Conservation (phyloP, 2,329 filamentous ascomycete genomes). For the Juglanconis oblonga region DNA sequence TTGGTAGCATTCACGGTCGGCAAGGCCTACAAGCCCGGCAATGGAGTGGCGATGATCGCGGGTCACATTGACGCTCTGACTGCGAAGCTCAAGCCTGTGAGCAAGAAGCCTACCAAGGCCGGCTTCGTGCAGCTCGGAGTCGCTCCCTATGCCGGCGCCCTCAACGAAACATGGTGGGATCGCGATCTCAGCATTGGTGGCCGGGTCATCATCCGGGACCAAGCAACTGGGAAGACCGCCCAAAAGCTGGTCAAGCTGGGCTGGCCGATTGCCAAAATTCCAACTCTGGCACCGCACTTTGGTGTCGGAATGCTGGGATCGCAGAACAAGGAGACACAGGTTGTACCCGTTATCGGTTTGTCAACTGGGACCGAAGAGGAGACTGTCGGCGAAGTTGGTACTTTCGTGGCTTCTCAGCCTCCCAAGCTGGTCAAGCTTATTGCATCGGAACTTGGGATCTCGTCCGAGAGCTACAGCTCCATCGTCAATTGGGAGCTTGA, state of each 20-base stretch:
- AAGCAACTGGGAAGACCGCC: slow-evolving; percentile 69
- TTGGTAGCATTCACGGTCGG: slow-evolving; percentile 85
- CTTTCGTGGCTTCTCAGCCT: slow-evolving; percentile 82
- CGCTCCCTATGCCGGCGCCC: slow-evolving; percentile 83
- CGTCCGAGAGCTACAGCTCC: slow-evolving; percentile 55
- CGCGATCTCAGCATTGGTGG: slow-evolving; percentile 89
- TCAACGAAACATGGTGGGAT: slow-evolving; percentile 96
- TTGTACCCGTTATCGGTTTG: slow-evolving; percentile 89
- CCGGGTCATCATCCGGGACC: slow-evolving; percentile 77
- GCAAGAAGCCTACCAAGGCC: slow-evolving; percentile 76
- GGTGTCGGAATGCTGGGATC: slow-evolving; percentile 67
- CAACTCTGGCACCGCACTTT: slow-evolving; percentile 91
- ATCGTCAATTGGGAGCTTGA: slow-evolving; percentile 98
- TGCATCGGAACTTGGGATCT: slow-evolving; percentile 70
- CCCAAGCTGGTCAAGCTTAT: slow-evolving; percentile 82
- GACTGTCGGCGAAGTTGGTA: slow-evolving; percentile 59
- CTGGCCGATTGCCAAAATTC: slow-evolving; percentile 90
- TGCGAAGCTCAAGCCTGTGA: slow-evolving; percentile 86
- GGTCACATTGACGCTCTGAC: slow-evolving; percentile 93
- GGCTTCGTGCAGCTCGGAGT: slow-evolving; percentile 89
- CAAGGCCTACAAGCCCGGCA: slow-evolving; percentile 74
- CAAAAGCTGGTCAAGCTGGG: slow-evolving; percentile 84
- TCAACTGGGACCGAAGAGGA: slow-evolving; percentile 51
- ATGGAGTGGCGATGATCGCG: slow-evolving; percentile 83
- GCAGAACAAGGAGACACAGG: slow-evolving; percentile 85